Evolutionary conservation across 768 basidiomycete species (phyloP).

Genomic region (Lactifluus piperatus): DNA sequence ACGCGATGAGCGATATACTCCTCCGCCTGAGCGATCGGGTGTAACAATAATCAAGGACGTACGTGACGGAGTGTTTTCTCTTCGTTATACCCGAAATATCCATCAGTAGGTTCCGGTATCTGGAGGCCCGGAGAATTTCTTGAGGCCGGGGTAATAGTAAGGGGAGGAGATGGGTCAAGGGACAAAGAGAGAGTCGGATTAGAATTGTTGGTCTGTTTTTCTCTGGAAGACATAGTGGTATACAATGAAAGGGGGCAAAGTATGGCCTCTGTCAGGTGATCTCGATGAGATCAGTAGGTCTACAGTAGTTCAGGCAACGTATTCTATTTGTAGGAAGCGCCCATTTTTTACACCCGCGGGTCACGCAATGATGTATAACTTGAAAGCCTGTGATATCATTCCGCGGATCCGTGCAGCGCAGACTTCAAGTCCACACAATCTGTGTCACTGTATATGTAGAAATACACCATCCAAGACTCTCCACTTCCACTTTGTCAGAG

Average conservation of each 20-base stretch:
- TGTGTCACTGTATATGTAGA: neutral
- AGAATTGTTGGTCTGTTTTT: neutral
- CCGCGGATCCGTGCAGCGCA: too few relatives aligned
- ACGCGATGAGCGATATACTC: neutral
- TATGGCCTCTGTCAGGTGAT: too few relatives aligned
- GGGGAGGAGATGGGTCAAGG: neutral
- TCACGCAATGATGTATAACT: too few relatives aligned
- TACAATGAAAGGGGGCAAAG: too few relatives aligned
- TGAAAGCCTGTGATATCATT: too few relatives aligned
- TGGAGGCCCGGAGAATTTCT: constrained; percentile 26
- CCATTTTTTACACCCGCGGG: too few relatives aligned
- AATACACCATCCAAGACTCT: neutral
- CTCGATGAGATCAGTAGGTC: too few relatives aligned
- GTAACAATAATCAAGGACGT: constrained; percentile 24
- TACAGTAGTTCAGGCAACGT: too few relatives aligned
- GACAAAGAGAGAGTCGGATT: neutral
- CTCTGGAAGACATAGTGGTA: too few relatives aligned
- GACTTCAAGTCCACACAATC: too few relatives aligned
- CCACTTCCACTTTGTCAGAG: neutral
- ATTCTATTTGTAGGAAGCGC: too few relatives aligned
- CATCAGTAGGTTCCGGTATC: constrained; percentile 50
- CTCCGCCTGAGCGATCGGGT: neutral
- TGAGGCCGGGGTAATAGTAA: neutral
- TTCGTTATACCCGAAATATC: constrained; percentile 72
- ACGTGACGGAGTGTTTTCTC: constrained; percentile 73